Evolutionary conservation across 2,329 filamentous ascomycete species (phyloP), one percentile per base, ranked within the genome.

Genomic region (Cladosporium colombiae): DNA sequence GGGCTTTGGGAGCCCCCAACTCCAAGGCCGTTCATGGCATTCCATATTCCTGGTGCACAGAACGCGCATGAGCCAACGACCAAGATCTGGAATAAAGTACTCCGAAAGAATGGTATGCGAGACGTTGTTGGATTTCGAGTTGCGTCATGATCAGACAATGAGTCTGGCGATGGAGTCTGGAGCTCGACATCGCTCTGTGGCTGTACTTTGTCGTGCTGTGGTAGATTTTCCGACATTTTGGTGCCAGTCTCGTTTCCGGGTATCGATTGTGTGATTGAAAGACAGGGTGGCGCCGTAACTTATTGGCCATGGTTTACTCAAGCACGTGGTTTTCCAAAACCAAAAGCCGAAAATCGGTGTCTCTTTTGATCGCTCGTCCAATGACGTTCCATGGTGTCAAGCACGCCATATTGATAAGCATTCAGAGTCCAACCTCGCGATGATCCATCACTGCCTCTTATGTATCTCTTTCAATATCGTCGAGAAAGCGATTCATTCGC

Each of bases 1-100:
- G 89, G 89, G 14, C 83, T 82, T 68, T 87, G 82, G 29, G 85
- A 83, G 3, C 90, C 90, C 55, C 89, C 90, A 1, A 88, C 90
- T 14, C 89, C 89, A 0, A 92, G 83, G 0, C 85, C 88, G 77
- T 91, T 91, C 88, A 91, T 90, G 10, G 74, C 71, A 16, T 83
- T 84, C 89, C 89, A 91, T 68, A 91, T 89, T 33, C 61, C 61
- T 33, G 61, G 61, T 7, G 61, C 61, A 18, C 61, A 63, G n/a
- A 63, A 63, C 0, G 61, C 61, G 46, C 61, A 63, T 21, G 61
- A 56, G 18, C 61, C 61, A 56, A 63, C 61, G 11, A 63, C 50
- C 18, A 63, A 25, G n/a, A 63, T 63, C 61, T 63, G 61, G 14
- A 63, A 63, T 4, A 69, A 25, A 53, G 44, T 67, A 8, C 58